phyloP scores from a whole-genome alignment of 768 basidiomycete species.

The Phallus indusiatus region DNA sequence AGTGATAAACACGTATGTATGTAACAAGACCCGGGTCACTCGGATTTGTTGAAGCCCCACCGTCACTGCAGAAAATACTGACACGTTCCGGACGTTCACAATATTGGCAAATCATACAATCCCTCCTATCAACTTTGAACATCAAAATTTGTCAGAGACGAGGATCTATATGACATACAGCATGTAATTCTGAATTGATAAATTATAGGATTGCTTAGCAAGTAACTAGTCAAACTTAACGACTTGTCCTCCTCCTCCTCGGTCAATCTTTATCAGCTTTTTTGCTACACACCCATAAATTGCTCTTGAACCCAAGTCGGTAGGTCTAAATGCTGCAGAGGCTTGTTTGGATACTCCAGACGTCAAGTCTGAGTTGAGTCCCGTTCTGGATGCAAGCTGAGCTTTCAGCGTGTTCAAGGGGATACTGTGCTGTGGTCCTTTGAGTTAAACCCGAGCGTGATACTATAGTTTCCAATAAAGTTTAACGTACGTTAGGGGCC shows the following conservation, averaged over 20 bases:
- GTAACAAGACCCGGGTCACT: no score
- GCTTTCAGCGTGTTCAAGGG: slow-evolving; percentile 56
- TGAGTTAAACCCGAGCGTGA: background rate
- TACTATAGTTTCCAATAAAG: no score
- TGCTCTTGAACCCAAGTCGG: slow-evolving; percentile 34
- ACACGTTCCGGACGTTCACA: no score
- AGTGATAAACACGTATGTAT: no score
- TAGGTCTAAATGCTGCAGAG: slow-evolving; percentile 29
- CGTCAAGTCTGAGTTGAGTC: background rate
- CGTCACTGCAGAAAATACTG: no score
- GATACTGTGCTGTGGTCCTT: slow-evolving; percentile 41
- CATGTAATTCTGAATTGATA: no score
- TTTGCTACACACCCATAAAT: slow-evolving; percentile 78
- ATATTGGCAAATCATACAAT: no score
- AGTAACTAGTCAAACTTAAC: slow-evolving; percentile 52
- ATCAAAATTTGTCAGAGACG: no score
- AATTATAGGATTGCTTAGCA: background rate
- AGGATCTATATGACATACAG: no score
- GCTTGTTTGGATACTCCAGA: slow-evolving; percentile 9
- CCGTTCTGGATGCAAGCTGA: slow-evolving; percentile 35
- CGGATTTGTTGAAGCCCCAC: no score
- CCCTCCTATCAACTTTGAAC: no score
- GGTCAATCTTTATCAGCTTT: slow-evolving; percentile 65
- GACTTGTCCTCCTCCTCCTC: slow-evolving; percentile 64
- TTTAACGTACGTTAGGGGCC: slow-evolving; percentile 20